Conservation (phyloP, 1,284 basidiomycete genomes). For the Phellinidium pouzarii region DNA sequence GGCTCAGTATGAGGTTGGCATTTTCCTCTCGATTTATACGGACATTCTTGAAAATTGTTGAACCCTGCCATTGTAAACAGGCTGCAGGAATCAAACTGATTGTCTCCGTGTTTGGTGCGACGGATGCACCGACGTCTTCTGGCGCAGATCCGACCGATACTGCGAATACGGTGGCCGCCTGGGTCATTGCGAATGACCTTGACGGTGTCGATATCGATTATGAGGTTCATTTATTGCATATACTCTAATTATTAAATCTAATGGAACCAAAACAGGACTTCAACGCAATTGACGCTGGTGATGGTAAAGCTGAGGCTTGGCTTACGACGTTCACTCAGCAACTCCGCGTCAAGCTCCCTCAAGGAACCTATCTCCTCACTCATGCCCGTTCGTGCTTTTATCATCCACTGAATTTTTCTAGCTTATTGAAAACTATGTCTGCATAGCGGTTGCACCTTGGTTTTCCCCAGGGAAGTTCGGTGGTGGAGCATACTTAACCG, state of each 20-base stretch:
- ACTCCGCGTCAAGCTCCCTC: conserved; percentile 23
- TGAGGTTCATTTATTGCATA: conserved; percentile 29
- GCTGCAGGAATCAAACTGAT: conserved; percentile 49
- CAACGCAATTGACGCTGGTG: conserved; percentile 22
- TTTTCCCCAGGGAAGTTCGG: conserved; percentile 13
- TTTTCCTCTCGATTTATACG: neutral
- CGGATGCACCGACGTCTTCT: conserved; percentile 42
- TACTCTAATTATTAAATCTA: neutral
- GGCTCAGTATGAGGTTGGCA: conserved; percentile 38
- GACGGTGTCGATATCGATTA: conserved; percentile 55
- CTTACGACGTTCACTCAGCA: conserved; percentile 22
- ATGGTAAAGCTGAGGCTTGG: conserved; percentile 21
- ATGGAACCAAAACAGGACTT: conserved; percentile 20
- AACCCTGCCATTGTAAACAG: neutral
- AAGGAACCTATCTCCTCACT: conserved; percentile 20
- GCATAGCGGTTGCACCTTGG: conserved; percentile 19
- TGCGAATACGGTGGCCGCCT: conserved; percentile 41
- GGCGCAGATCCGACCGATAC: conserved; percentile 33
- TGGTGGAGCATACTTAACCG: conserved; percentile 19
- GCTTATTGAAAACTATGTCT: neutral
- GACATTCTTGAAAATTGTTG: neutral
- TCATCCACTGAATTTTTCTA: neutral
- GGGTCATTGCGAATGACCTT: conserved; percentile 43
- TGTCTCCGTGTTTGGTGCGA: conserved; percentile 50
- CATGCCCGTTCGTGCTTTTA: conserved; percentile 21